These are phyloP conservation scores for Vinca major DNA, from an alignment of 305 asterid species.

Conservation along the genomic window DNA sequence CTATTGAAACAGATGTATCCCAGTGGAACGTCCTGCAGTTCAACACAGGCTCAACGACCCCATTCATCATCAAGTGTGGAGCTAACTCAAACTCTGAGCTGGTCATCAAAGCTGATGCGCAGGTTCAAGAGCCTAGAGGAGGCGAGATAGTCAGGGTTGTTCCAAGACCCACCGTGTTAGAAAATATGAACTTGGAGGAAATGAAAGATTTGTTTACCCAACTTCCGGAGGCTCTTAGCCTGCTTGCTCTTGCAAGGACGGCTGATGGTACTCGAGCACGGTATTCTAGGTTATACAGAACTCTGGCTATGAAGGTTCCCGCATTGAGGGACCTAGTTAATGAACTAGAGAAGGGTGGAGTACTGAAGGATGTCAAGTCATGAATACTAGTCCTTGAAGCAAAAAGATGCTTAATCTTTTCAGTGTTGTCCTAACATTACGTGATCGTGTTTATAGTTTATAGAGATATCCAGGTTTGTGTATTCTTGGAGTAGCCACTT, in stretches of 20 bases:
- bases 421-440: neutral
- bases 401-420: neutral
- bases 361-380: conserved; percentile 62
- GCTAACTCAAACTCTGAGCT: conserved; percentile 88
- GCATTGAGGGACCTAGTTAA: conserved; percentile 84
- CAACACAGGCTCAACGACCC: conserved; percentile 85
- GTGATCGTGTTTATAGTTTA: conserved; percentile 1
- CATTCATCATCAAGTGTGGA: conserved; percentile 91
- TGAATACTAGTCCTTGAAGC: conserved; percentile 16
- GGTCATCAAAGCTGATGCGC: conserved; percentile 83
- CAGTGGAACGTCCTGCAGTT: conserved; percentile 96
- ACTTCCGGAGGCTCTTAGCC: conserved; percentile 80
- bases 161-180: conserved; percentile 71
- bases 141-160: conserved; percentile 90
- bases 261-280: conserved; percentile 95
- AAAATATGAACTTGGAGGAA: conserved; percentile 67
- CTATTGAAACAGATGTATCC: conserved; percentile 63
- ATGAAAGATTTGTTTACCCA: conserved; percentile 59
- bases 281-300: conserved; percentile 82
- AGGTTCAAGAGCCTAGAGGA: conserved; percentile 90
- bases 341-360: conserved; percentile 89
- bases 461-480: neutral
- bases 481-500: too few species aligned
- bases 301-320: conserved; percentile 95
- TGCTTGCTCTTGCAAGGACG: conserved; percentile 86